Base-by-base conservation (phyloP, 345 rosid species). In the Brassica rapa region DNA sequence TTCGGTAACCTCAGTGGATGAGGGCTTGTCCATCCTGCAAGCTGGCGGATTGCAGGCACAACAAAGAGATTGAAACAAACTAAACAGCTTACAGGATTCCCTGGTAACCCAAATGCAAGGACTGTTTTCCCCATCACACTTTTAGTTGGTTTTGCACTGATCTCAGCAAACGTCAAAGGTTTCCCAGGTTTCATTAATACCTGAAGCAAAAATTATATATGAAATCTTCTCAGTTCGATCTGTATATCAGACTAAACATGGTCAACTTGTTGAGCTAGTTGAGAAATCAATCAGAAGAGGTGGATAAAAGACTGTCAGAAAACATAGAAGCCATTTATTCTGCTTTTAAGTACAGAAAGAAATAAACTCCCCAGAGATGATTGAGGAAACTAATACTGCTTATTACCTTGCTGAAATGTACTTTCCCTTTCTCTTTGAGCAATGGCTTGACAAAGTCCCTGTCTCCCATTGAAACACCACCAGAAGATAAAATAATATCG, bases 381-480 rank as follows among this genome's bases (percentile, higher is more conserved):
- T 49, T 29, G 24, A 62, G 39, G 39, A 23, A 37, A 23, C 55
- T 59, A 25, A 25, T 39, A 77, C 19, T 25, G 66, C 6, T 82
- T 55, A 23, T 14, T 75, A 95, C 99, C 98, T 88, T 95, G 84
- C 53, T 81, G 78, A 95, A 90, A 83, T 90, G 81, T 68, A 93
- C 72, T 51, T 69, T 90, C 78, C 99, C 98, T 77, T 78, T 89
- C 80, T 84, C 91, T 83, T 82, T 80, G 73, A 95, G 88, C 64
- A 95, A 70, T 79, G 98, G 97, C 87, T 90, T 90, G 82, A 93
- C 84, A 73, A 93, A 93, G 82, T 93, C 99, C 80, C 79, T 91
- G 88, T 95, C 99, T 70, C 98, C 98, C 98, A 95, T 95, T 71
- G 99, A 95, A 83, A 95, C 96, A 79, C 99, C 99, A 4, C 99